phyloP scores from a whole-genome alignment of 2,329 filamentous ascomycete genomes.

The Cercospora sp. region DNA sequence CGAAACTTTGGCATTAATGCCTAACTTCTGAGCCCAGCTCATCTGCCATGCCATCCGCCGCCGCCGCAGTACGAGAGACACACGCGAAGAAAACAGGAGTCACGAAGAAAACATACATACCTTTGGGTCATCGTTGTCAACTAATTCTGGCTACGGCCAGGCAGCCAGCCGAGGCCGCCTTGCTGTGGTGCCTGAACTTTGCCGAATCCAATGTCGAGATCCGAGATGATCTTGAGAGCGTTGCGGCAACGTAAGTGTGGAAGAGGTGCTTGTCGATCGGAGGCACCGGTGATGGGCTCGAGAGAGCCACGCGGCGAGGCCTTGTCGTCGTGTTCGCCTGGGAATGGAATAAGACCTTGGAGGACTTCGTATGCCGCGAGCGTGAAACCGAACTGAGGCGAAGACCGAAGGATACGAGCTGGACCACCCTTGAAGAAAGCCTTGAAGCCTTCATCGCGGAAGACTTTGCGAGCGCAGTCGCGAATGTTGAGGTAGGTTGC shows the following conservation, averaged over 20 bases:
- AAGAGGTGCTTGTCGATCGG: constrained; percentile 63
- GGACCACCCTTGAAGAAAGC: constrained; percentile 99
- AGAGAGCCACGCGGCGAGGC: constrained; percentile 55
- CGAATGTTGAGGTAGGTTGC: constrained; percentile 81
- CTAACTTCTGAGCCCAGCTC: background rate
- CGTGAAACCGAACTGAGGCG: constrained; percentile 97
- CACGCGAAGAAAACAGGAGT: constrained; percentile 1
- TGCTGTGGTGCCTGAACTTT: constrained; percentile 54
- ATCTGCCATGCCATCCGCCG: constrained; percentile 8
- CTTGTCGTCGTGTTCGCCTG: constrained; percentile 58
- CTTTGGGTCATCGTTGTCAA: background rate
- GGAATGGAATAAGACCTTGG: constrained; percentile 76
- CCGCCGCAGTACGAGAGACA: background rate
- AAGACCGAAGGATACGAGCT: constrained; percentile 90
- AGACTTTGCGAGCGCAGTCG: constrained; percentile 81
- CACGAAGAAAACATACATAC: constrained; percentile 14
- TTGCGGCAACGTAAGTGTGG: constrained; percentile 77
- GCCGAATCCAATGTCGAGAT: constrained; percentile 92
- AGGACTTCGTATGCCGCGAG: constrained; percentile 92
- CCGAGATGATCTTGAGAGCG: constrained; percentile 91
- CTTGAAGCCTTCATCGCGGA: constrained; percentile 85
- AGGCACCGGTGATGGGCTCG: constrained; percentile 64
- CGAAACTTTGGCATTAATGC: background rate
- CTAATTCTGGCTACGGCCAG: constrained; percentile 1
- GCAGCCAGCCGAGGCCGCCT: constrained; percentile 17